phyloP scores from a whole-genome alignment of 164 flowering plant species.

The Vitis vinifera region DNA sequence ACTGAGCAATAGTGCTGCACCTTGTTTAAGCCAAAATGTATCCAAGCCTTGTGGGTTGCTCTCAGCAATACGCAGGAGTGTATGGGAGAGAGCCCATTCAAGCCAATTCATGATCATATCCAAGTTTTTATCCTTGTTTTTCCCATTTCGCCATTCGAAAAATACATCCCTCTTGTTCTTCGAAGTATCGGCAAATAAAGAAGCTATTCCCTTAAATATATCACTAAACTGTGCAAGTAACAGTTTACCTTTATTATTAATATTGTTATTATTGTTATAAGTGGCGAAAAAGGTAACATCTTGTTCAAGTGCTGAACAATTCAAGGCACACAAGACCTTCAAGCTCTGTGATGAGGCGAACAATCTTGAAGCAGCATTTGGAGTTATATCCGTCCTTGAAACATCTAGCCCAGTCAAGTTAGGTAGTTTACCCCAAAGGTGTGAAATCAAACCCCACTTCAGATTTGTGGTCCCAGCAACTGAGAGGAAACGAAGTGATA shows the following conservation, averaged over 20 bases:
- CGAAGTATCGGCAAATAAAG: constrained; percentile 56
- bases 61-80: constrained; percentile 85
- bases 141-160: constrained; percentile 62
- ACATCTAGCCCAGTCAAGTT: constrained; percentile 80
- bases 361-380: constrained; percentile 55
- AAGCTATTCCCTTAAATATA: constrained; percentile 62
- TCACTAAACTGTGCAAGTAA: constrained; percentile 65
- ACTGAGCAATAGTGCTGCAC: constrained; percentile 71
- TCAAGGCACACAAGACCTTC: constrained; percentile 81
- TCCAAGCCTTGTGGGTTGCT: constrained; percentile 70
- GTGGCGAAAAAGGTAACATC: constrained; percentile 40
- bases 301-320: constrained; percentile 73
- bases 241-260: constrained; percentile 58
- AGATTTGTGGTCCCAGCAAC: constrained; percentile 80
- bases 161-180: constrained; percentile 53
- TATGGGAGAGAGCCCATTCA: constrained; percentile 85
- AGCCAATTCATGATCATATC: constrained; percentile 83
- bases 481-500: constrained; percentile 72
- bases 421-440: constrained; percentile 71
- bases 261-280: constrained; percentile 25
- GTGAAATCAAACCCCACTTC: constrained; percentile 65
- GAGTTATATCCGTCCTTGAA: constrained; percentile 77
- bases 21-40: constrained; percentile 87
- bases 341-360: constrained; percentile 60
- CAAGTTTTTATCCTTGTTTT: constrained; percentile 41